These are phyloP conservation scores for Saccharomyces paradoxus DNA, from an alignment of 805 yeast species.

Conservation along the genomic window DNA sequence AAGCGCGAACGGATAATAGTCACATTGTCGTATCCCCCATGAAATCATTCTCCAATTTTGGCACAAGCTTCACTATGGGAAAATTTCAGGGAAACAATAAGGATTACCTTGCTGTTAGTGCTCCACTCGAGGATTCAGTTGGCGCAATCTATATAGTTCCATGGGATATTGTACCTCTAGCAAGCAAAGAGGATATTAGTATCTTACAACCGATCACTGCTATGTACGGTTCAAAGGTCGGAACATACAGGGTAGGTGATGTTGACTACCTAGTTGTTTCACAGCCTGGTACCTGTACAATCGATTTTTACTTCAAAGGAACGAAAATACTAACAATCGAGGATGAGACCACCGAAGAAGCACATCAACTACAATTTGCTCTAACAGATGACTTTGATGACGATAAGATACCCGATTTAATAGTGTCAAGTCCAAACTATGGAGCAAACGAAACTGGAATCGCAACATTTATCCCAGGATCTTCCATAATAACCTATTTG, in stretches of 20 bases:
- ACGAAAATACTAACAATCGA: conserved; percentile 20
- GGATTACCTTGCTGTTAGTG: conserved; percentile 42
- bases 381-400: conserved; percentile 29
- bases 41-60: conserved; percentile 35
- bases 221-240: conserved; percentile 38
- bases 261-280: conserved; percentile 37
- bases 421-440: conserved; percentile 38
- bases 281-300: conserved; percentile 43
- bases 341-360: conserved; percentile 12
- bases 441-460: conserved; percentile 29
- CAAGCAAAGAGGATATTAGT: not conserved
- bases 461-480: conserved; percentile 10
- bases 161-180: conserved; percentile 23
- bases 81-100: conserved; percentile 31
- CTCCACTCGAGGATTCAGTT: conserved; percentile 38
- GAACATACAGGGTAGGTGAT: conserved; percentile 23
- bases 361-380: conserved; percentile 31
- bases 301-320: conserved; percentile 33
- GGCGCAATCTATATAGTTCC: conserved; percentile 43
- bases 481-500: conserved; percentile 12
- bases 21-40: conserved; percentile 17
- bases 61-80: conserved; percentile 37
- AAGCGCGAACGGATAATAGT: not conserved
- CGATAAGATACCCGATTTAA: conserved; percentile 36
- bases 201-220: conserved; percentile 8